Evolutionary conservation across 768 basidiomycete species (phyloP), one percentile per base, ranked within the genome.

Genomic region (Termitomyces sp.): DNA sequence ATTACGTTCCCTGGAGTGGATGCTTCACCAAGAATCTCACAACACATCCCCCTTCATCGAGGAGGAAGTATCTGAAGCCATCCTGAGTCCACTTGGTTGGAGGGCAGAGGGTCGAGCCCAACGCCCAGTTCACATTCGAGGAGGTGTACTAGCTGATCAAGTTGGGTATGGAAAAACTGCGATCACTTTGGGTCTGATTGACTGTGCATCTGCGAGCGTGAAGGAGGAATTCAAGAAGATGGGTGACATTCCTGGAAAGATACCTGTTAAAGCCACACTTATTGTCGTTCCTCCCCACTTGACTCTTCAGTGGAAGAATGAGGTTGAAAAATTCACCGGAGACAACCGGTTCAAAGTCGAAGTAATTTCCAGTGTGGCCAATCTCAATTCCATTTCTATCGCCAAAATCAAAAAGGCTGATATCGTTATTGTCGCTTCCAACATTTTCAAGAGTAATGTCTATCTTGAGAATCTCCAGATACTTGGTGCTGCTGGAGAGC

Each of bases 131-230:
- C 79, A 72, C 58, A 74, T 97, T 43, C 81, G 90, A 55, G 94
- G 95, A 18, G 94, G 95, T 11, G 94, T 97, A 49, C 83, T 97
- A 46, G 94, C 94, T 13, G 95, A 98, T 65, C 89, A 95, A 74
- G 95, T 98, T 59, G 95, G 95, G 52, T 98, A 98, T 66, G 95
- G 95, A 18, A 98, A 98, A 74, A 98, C 95, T 0, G 94, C 94
- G 22, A 95, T 97, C 62, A 94, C 92, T 2, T 80, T 98, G 30
- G 94, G 88, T 20, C 79, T 98, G 58, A 88, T 97, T 60, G 90
- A 93, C 65, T 86, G 87, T 66, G 78, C 85, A 22, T 72, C 75
- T 20, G 79, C 82, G 62, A 71, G 71, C 18, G 82, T 87, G 50
- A 71, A 75, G 55, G 74, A 80, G 59, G 88, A 90, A 61, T 84